These are phyloP conservation scores for Lagenidium giganteum DNA, from an alignment of 352 stramenopile genomes.

Conservation along the genomic window DNA sequence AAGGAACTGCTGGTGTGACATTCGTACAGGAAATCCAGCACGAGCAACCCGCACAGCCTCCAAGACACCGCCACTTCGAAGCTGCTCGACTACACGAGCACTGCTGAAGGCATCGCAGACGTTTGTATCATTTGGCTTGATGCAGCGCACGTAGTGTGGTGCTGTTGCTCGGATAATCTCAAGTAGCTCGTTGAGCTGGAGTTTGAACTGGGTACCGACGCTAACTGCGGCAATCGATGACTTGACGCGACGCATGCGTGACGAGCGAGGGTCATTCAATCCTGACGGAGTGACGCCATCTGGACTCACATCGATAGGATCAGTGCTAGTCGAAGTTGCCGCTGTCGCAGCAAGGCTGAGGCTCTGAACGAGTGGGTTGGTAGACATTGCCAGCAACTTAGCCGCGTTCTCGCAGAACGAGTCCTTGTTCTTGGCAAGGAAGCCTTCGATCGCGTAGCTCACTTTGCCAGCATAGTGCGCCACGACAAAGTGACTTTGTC, in stretches of 20 bases:
- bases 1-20: constrained; percentile 76
- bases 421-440: constrained; percentile 91
- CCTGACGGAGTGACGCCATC: background rate
- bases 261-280: no score
- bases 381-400: constrained; percentile 44
- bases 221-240: constrained; percentile 65
- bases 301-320: background rate
- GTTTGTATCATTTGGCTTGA: constrained; percentile 97
- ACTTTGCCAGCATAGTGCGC: constrained; percentile 83
- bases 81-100: constrained; percentile 72
- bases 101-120: constrained; percentile 69
- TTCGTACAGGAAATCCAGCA: constrained; percentile 79
- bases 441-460: constrained; percentile 72
- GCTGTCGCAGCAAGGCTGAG: constrained; percentile 15
- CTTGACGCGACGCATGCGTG: constrained; percentile 29
- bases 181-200: constrained; percentile 93
- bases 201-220: constrained; percentile 91
- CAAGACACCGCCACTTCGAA: constrained; percentile 82
- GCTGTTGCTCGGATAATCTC: constrained; percentile 91
- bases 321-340: background rate
- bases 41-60: constrained; percentile 84
- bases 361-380: constrained; percentile 56
- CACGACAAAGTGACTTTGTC: constrained; percentile 76
- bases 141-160: constrained; percentile 98
- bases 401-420: constrained; percentile 71